Evolutionary conservation across 208 protist species (phyloP).

Genomic region (Blechomonas ayalai): DNA sequence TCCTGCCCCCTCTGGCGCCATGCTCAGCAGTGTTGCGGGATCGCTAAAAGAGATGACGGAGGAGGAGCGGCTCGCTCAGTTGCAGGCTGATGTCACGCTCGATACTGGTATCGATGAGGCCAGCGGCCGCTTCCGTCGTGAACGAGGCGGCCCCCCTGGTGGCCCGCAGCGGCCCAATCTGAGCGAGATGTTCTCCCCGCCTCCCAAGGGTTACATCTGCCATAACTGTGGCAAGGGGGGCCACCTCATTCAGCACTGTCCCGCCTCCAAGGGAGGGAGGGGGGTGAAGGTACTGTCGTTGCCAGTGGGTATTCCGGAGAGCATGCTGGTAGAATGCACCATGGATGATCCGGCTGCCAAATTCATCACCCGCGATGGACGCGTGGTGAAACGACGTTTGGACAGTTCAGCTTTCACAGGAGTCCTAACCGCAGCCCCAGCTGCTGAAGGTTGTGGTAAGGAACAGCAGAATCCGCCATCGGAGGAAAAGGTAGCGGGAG

Average conservation of each 20-base stretch:
- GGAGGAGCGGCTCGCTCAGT: constrained; percentile 73
- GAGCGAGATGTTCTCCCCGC: constrained; percentile 48
- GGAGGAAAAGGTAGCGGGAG: not conserved
- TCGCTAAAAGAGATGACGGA: constrained; percentile 33
- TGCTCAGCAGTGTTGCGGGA: not conserved
- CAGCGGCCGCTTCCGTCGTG: constrained; percentile 12
- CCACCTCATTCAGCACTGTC: constrained; percentile 83
- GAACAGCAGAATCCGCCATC: not conserved
- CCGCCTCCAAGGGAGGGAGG: constrained; percentile 38
- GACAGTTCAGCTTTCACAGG: constrained; percentile 49
- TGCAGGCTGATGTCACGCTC: constrained; percentile 55
- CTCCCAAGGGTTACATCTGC: constrained; percentile 75
- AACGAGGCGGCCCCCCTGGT: constrained; percentile 5
- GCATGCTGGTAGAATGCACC: constrained; percentile 77
- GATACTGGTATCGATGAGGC: constrained; percentile 79
- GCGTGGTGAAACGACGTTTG: constrained; percentile 67
- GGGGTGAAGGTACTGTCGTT: constrained; percentile 52
- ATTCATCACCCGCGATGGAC: constrained; percentile 79
- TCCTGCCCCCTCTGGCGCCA: not conserved
- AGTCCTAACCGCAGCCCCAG: constrained; percentile 12
- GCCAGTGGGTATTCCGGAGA: constrained; percentile 83
- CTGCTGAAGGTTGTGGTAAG: too few relatives aligned
- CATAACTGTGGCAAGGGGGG: constrained; percentile 86
- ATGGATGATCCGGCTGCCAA: constrained; percentile 84
- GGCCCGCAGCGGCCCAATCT: constrained; percentile 8